Percentiles rank a stretch among this genome's conserved stretches.
Evolutionary conservation across 2,329 filamentous ascomycete genomes (phyloP).

Genomic region (Verticillium albo-atrum): DNA sequence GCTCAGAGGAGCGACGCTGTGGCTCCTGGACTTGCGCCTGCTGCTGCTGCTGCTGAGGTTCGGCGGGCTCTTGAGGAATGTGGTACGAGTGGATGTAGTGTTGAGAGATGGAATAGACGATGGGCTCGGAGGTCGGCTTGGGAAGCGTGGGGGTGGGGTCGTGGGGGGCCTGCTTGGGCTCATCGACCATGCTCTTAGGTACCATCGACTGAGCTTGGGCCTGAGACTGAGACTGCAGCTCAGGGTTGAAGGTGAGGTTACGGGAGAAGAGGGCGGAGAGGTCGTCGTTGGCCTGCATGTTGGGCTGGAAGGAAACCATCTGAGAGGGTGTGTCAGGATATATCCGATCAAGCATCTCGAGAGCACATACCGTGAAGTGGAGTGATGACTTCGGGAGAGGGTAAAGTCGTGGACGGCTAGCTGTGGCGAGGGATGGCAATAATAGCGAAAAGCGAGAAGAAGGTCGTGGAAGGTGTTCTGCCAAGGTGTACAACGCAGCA

Average conservation of each 20-base stretch:
- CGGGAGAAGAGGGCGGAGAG: constrained; percentile 75
- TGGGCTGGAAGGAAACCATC: constrained; percentile 34
- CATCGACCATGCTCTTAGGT: background rate
- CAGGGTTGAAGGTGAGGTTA: constrained; percentile 62
- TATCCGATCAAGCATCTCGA: background rate
- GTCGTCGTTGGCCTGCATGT: constrained; percentile 71
- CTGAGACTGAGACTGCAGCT: constrained; percentile 22
- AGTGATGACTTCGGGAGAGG: background rate
- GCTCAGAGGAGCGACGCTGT: constrained; percentile 46
- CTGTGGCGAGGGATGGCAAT: background rate
- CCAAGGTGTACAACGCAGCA: background rate
- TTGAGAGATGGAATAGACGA: constrained; percentile 71
- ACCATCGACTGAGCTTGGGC: constrained; percentile 4
- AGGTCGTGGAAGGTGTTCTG: background rate
- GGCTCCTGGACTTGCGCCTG: constrained; percentile 17
- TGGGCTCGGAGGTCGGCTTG: constrained; percentile 26
- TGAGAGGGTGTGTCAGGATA: constrained; percentile 12
- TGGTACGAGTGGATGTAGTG: constrained; percentile 84
- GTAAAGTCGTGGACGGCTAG: background rate
- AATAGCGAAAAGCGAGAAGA: background rate
- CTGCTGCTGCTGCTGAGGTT: constrained; percentile 18
- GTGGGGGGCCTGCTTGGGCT: constrained; percentile 23
- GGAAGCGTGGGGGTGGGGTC: constrained; percentile 12
- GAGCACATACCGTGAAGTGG: background rate
- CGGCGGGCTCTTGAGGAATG: constrained; percentile 37